These are phyloP conservation scores for Epichloe baconii DNA, from an alignment of 2,329 filamentous ascomycete genomes.

Conservation along the genomic window DNA sequence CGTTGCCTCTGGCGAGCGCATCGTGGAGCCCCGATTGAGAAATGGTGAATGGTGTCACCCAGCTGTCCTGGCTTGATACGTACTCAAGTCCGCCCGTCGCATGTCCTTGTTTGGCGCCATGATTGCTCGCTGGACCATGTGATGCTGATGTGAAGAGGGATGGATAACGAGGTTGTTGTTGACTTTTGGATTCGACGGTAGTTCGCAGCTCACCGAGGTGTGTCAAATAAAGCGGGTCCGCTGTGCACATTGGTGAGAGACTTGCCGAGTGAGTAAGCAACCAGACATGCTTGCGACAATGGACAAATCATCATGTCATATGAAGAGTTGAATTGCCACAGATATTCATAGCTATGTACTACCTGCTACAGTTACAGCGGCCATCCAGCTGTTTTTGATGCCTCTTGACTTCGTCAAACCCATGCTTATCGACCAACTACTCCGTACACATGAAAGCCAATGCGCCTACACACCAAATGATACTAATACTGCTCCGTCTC, in stretches of 20 bases:
- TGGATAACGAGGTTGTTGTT: too few relatives aligned
- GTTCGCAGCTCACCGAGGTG: background rate
- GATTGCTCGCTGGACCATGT: slow-evolving; percentile 5
- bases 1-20: background rate
- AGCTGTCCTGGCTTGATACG: slow-evolving; percentile 9
- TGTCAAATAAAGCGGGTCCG: slow-evolving; percentile 2
- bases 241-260: background rate
- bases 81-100: slow-evolving; percentile 31
- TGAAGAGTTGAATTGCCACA: background rate
- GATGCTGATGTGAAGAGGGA: background rate
- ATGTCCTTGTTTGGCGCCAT: slow-evolving; percentile 33
- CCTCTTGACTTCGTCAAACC: background rate
- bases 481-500: background rate
- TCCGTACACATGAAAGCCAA: background rate
- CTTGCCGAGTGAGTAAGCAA: too few relatives aligned
- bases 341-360: background rate
- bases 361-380: background rate
- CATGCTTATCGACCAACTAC: background rate
- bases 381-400: background rate
- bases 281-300: too few relatives aligned
- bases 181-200: background rate
- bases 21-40: background rate
- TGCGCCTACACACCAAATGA: background rate
- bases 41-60: background rate
- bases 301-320: too few relatives aligned